Percentiles rank a stretch among this genome's conserved stretches.
phyloP scores from a whole-genome alignment of 2,329 filamentous ascomycete genomes.

The Emmonsiellopsis sp. region DNA sequence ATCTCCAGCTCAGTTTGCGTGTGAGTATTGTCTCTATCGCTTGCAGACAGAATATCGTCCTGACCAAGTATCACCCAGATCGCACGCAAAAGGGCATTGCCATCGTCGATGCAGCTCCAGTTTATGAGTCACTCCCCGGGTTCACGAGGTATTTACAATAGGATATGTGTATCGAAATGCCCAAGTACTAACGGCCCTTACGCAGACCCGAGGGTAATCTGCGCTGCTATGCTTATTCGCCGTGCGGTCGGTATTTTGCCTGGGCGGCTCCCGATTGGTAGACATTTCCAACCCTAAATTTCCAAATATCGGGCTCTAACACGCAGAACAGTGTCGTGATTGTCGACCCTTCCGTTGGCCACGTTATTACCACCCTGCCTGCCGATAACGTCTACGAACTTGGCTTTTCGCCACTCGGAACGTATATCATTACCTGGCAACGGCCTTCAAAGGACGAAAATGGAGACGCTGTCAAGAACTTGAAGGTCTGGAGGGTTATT shows the following conservation, averaged over 20 bases:
- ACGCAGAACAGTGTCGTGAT: conserved; percentile 58
- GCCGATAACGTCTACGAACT: conserved; percentile 85
- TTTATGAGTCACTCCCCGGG: conserved; percentile 74
- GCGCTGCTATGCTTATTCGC: conserved; percentile 90
- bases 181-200: not conserved
- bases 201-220: conserved; percentile 82
- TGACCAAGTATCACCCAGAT: conserved; percentile 38
- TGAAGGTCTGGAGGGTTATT: conserved; percentile 88
- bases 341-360: conserved; percentile 68
- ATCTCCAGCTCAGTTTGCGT: conserved; percentile 87
- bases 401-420: conserved; percentile 84
- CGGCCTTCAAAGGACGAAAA: conserved; percentile 84
- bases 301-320: conserved; percentile 8
- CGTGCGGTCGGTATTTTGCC: conserved; percentile 90
- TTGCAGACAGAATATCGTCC: conserved; percentile 3
- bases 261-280: conserved; percentile 78
- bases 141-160: conserved; percentile 48
- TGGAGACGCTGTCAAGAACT: conserved; percentile 87
- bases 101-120: conserved; percentile 80
- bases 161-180: conserved; percentile 8
- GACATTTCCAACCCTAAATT: conserved; percentile 13
- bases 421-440: conserved; percentile 95
- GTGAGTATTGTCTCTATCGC: conserved; percentile 33
- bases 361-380: conserved; percentile 63
- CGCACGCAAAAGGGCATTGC: conserved; percentile 96